Percentiles rank a stretch among this genome's conserved stretches.
Evolutionary conservation across 2,329 filamentous ascomycete species (phyloP).

Genomic region (Cordyceps pruinosa): DNA sequence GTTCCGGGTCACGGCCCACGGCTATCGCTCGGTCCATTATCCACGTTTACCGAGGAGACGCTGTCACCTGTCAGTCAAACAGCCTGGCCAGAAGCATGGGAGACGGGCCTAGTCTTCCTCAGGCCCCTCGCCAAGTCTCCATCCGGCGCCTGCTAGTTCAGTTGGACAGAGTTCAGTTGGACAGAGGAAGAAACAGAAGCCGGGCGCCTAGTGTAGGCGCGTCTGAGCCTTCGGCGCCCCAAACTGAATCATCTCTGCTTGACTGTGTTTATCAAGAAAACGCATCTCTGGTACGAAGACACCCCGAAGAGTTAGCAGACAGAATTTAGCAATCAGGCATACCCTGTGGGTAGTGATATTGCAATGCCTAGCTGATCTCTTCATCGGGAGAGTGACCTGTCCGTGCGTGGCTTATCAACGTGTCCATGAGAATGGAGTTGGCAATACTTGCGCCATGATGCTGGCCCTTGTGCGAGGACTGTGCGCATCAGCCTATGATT

Average conservation of each 20-base stretch:
- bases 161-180: not conserved
- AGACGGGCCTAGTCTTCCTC: not conserved
- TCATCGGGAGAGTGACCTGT: not conserved
- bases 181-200: not conserved
- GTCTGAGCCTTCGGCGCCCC: not conserved
- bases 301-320: not conserved
- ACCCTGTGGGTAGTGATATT: not conserved
- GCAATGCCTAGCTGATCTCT: not conserved
- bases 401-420: not conserved
- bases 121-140: not conserved
- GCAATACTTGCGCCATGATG: not conserved
- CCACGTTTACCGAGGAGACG: not conserved
- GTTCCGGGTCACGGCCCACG: no score
- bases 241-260: not conserved
- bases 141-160: not conserved
- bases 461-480: not conserved
- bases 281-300: not conserved
- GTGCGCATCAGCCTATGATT: not conserved
- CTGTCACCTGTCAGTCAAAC: not conserved
- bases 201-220: not conserved
- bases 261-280: not conserved
- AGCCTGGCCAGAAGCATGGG: not conserved
- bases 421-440: not conserved
- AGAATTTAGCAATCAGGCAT: not conserved
- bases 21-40: not conserved